Base-by-base conservation (phyloP, 331 rosid species). In the Rosa hybrid region DNA sequence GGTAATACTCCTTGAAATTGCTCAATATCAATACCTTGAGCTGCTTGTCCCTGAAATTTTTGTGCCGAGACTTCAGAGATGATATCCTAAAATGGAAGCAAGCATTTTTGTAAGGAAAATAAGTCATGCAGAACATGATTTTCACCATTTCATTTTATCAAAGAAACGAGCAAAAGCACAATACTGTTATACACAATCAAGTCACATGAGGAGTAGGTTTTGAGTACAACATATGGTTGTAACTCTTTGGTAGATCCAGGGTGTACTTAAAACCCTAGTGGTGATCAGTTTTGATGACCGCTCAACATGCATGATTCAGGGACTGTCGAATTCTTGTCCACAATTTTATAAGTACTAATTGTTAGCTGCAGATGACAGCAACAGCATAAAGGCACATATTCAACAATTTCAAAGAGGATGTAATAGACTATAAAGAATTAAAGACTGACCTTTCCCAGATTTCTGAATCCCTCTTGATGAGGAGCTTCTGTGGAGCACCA, bases 361-460 rank as follows among this genome's bases (percentile, higher is more conserved):
- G 72, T 67, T 73, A 63, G 56, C 21, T 34, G 8, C 18, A 50
- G 69, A 44, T 80, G 44, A 62, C 23, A 73, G 68, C 14, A 48
- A 7, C 14, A 41, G 46, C 72, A 77, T 44, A 27, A 56, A 74
- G 68, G 68, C 46, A 74, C 62, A 44, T 10, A 63, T 18, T 74
- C 53, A 56, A 70, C 63, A 69, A 62, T 27, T 9, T 65, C 25
- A 9, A 69, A 57, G 30, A 71, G 5, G 12, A 49, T 64, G 77
- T 53, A 78, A 59, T 30, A 38, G 60, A 42, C 30, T 49, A 21
- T 17, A 76, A 41, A 81, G 56, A 68, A 83, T 78, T n/a, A 77
- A 41, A 81, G 56, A 68, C 85, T 80, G 84, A 92, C 95, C 97
- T 88, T 76, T 9, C 51, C 71, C 72, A 86, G 42, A 79, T 71